Evolutionary conservation across 2,329 filamentous ascomycete genomes (phyloP), one percentile per base, ranked within the genome.

Genomic region (Westerdykella ornata): DNA sequence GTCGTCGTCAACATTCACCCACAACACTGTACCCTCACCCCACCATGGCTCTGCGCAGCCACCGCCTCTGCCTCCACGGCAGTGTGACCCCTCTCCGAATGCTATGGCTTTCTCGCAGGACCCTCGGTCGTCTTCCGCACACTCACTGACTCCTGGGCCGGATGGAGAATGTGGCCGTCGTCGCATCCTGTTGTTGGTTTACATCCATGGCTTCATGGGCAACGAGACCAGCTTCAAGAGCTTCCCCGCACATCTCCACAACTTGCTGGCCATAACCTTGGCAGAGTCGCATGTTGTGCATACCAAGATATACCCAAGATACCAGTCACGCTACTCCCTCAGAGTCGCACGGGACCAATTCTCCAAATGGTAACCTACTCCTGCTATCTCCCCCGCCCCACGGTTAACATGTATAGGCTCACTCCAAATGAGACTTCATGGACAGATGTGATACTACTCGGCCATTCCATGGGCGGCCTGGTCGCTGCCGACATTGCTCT

Each of bases 151-250:
- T 4, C 69, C 70, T 17, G 58, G 66, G 22, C 53, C 54, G 11
- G 51, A 62, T 3, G 32, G 44, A 22, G 53, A 57, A 12, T 50
- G 59, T 19, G 46, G 52, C 8, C 60, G 63, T n/a, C 61, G 66
- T 17, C 68, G 79, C 37, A 75, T 72, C 18, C 72, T 96, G 17
- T 74, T 96, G 1, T 62, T 94, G 16, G 72, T 95, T 39, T 95
- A 88, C 61, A 81, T 95, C 42, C 89, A 95, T 69, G 88, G 89
- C 46, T 95, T 94, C 68, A 84, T 92, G 74, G 88, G 89, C 38
- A 84, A 86, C 45, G 85, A 92, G 63, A 84, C 84, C 22, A 94
- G 85, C 43, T 96, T 96, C 60, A 78, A 82, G 47, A 86, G 84
- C 34, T 94, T 96, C 54, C 89, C 89, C 0, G 85, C 85, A 6